Evolutionary conservation across 345 rosid species (phyloP).

Genomic region (Gossypium australe): DNA sequence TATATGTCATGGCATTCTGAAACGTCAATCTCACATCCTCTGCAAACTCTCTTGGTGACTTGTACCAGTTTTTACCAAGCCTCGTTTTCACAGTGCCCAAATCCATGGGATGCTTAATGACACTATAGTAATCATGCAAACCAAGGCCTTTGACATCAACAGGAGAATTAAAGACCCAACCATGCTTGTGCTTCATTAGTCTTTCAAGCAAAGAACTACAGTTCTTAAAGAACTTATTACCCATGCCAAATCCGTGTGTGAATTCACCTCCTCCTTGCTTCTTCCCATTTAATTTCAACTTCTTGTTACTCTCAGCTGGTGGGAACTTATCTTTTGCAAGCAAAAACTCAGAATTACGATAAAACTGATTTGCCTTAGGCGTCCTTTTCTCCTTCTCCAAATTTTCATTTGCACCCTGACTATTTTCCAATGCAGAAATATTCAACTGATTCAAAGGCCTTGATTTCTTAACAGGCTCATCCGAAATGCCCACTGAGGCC

Average conservation of each 20-base stretch:
- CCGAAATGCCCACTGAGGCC: slow-evolving; percentile 48
- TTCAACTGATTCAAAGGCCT: slow-evolving; percentile 74
- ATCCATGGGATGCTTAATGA: slow-evolving; percentile 81
- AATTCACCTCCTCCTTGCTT: slow-evolving; percentile 60
- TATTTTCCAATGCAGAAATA: slow-evolving; percentile 66
- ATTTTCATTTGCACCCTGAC: slow-evolving; percentile 52
- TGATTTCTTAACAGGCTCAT: slow-evolving; percentile 52
- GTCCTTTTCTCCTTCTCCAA: slow-evolving; percentile 96
- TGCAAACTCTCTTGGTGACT: slow-evolving; percentile 65
- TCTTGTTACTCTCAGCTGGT: slow-evolving; percentile 92
- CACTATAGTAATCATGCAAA: background rate
- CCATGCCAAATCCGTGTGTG: slow-evolving; percentile 51
- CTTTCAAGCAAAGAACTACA: slow-evolving; percentile 78
- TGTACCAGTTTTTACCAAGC: slow-evolving; percentile 56
- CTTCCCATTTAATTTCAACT: slow-evolving; percentile 70
- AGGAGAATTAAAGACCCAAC: slow-evolving; percentile 94
- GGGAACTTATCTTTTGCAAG: slow-evolving; percentile 97
- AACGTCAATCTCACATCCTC: slow-evolving; percentile 89
- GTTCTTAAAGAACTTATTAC: slow-evolving; percentile 48
- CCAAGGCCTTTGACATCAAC: slow-evolving; percentile 51
- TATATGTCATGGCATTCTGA: slow-evolving; percentile 88
- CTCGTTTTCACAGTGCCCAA: slow-evolving; percentile 72
- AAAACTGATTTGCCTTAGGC: slow-evolving; percentile 94
- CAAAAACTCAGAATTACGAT: slow-evolving; percentile 87
- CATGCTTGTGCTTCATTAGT: slow-evolving; percentile 88